Evolutionary conservation across 805 yeast species (phyloP).

Genomic region (Brettanomyces custersianus): DNA sequence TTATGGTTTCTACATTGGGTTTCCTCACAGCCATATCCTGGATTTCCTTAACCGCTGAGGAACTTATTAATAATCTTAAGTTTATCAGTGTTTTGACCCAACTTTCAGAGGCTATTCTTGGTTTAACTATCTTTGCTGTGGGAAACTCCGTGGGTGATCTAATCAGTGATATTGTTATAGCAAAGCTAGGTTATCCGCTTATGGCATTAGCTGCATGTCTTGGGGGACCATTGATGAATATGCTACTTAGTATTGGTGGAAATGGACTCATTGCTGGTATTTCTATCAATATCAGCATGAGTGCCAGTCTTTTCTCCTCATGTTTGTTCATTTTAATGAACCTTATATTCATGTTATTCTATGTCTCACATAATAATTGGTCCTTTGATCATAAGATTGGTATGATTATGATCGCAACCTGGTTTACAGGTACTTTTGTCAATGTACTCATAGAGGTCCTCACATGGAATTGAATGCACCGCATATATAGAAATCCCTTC

Average conservation of each 20-base stretch:
- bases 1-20: constrained; percentile 40
- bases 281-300: constrained; percentile 21
- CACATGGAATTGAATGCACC: neutral
- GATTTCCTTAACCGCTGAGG: constrained; percentile 63
- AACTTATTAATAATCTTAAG: constrained; percentile 56
- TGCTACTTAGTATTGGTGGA: constrained; percentile 72
- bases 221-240: constrained; percentile 81
- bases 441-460: constrained; percentile 22
- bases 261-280: constrained; percentile 48
- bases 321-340: constrained; percentile 31
- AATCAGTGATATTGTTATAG: constrained; percentile 73
- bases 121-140: constrained; percentile 80
- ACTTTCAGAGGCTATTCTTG: constrained; percentile 72
- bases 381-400: constrained; percentile 32
- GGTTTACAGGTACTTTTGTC: constrained; percentile 31
- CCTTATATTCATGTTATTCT: constrained; percentile 26
- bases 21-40: constrained; percentile 59
- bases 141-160: constrained; percentile 92
- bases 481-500: neutral
- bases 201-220: constrained; percentile 96
- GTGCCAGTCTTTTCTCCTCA: constrained; percentile 32
- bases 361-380: constrained; percentile 36
- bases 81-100: constrained; percentile 49
- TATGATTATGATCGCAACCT: constrained; percentile 27
- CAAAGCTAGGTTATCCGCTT: constrained; percentile 70